Evolutionary conservation across 176 grass and related monocot genomes (phyloP), one percentile per base, ranked within the genome.

Genomic region (Ananas comosus): DNA sequence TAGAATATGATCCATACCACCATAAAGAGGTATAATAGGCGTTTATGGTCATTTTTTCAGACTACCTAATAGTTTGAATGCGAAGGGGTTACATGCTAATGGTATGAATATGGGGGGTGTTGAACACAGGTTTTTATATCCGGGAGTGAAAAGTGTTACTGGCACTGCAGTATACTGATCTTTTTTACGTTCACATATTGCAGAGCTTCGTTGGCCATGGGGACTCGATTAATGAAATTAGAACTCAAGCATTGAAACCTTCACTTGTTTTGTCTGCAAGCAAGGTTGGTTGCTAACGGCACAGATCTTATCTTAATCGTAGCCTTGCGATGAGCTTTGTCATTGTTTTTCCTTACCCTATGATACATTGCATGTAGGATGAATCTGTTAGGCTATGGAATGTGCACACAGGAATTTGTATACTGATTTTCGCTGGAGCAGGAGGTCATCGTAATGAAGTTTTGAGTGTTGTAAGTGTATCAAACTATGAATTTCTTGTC

Each of bases 371-470:
- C 56, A 21, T 80, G 71, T 76, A 90, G 93, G 93, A 97, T 54
- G 93, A 97, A 68, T 97, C 93, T 72, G 87, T 97, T 82, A 87
- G 89, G 77, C 65, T 92, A 49, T 97, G 93, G 93, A 97, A 97
- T 90, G 82, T 90, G 65, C 93, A 92, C 67, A 97, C 86, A 70
- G 93, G 93, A 65, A 97, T 97, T 49, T 97, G 86, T 51, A 92
- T 97, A 72, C 79, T 97, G 83, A 51, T 90, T 72, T 97, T 97
- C 83, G 82, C 89, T 68, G 94, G 94, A 81, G 84, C 82, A 71
- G 94, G 89, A 19, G 93, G 94, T 69, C 94, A 97, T 50, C 64
- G 94, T 21, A 92, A 97, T 79, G 94, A 97, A 92, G 94, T 92
- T 21, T 77, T 92, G 67, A 90, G 94, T 84, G 89, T 97, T 81